Conservation (phyloP, 176 grass and related monocot genomes). For the Paspalum notatum region DNA sequence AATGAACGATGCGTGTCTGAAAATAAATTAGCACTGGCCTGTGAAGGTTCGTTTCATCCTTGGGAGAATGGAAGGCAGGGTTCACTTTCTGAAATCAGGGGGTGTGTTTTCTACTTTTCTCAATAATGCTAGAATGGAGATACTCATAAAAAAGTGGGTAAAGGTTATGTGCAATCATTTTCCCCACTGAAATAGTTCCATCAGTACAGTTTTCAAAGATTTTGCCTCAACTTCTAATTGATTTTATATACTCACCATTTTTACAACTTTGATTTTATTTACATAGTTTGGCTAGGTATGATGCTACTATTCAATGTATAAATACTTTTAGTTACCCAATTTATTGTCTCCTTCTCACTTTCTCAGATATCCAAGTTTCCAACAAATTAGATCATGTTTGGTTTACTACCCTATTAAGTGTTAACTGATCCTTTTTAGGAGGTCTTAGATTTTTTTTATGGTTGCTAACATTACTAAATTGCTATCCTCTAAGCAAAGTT, state of each 20-base stretch:
- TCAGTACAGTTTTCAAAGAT: constrained; percentile 17
- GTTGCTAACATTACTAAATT: constrained; percentile 20
- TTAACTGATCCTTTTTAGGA: neutral
- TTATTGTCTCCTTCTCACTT: constrained; percentile 21
- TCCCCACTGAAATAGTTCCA: neutral
- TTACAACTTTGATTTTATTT: neutral
- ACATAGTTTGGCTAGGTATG: neutral
- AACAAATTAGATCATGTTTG: neutral
- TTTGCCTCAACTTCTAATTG: neutral
- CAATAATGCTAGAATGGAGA: neutral
- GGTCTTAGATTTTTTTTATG: neutral
- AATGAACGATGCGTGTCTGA: neutral
- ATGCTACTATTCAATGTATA: neutral
- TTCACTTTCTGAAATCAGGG: neutral
- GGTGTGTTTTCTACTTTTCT: neutral
- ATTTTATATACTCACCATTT: neutral
- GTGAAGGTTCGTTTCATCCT: neutral
- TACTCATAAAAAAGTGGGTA: neutral
- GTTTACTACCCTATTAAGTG: neutral
- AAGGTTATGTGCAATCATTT: neutral
- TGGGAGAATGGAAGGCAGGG: neutral
- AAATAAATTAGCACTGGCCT: neutral
- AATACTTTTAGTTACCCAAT: constrained; percentile 9
- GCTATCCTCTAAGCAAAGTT: neutral
- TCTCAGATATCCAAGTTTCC: neutral